Evolutionary conservation across 805 yeast genomes (phyloP), one percentile per base, ranked within the genome.

Genomic region (Candida boidinii): DNA sequence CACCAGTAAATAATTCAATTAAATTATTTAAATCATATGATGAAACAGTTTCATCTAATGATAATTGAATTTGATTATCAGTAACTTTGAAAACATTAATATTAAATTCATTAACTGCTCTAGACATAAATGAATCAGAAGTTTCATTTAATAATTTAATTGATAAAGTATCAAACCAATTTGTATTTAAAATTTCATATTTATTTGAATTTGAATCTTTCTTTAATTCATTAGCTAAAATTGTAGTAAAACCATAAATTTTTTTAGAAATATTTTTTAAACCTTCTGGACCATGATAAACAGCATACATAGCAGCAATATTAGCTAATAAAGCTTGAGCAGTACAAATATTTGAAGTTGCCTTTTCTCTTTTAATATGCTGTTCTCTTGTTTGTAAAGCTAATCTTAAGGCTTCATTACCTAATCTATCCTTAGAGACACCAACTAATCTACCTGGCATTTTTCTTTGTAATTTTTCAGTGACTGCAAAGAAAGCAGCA

Each of bases 351-450:
- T 92, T 92, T 20, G 96, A 86, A 14, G 98, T 92, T 12, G 98
- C 98, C 62, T 84, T 88, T 56, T 92, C 98, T 57, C 98, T 76
- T 58, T 88, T 84, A 53, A 92, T 92, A 58, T 92, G 98, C 58
- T 92, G 98, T 58, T 92, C 98, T 62, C 98, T 81, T 4, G 98
- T 92, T 66, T 92, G 98, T 45, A 92, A 70, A 4, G 98, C 97
- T 46, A 92, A 68, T 56, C 98, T 75, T 39, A 80, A 69, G 3
- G 96, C 97, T n/a, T 70, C 73, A 43, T 82, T 76, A 15, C 96
- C 96, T 33, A 88, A 64, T 51, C 97, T 72, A 56, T 90, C 98
- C 54, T 84, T 85, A 25, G 95, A 78, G 26, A 84, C 76, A 52
- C 98, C 98, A 35, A 92, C 88, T 35, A 92, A 73, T 63, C 98